Conservation (phyloP, 306 rosid genomes). For the Quercus rubra region DNA sequence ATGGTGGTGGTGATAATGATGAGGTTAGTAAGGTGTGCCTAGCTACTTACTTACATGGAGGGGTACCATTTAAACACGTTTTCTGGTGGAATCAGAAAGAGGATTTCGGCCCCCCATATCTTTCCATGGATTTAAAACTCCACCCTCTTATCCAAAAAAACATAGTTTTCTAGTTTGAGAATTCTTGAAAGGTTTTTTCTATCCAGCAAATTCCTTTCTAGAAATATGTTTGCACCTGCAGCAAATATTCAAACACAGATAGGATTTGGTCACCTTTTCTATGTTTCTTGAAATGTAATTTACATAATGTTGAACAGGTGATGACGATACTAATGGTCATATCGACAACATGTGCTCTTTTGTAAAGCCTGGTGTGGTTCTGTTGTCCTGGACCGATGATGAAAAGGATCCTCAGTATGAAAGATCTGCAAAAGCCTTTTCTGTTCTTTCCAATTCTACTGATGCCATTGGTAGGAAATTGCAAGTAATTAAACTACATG, state of each 20-base stretch:
- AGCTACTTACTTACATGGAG: not conserved
- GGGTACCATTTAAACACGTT: not conserved
- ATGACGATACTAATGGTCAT: slow-evolving; percentile 96
- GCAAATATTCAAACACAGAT: not conserved
- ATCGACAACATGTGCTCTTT: slow-evolving; percentile 94
- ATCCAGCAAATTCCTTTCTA: not conserved
- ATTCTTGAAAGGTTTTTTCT: not conserved
- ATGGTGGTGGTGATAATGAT: not conserved
- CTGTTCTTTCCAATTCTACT: slow-evolving; percentile 54
- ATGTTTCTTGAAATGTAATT: slow-evolving; percentile 11
- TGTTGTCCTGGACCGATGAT: slow-evolving; percentile 85
- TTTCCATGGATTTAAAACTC: not conserved
- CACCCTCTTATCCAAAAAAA: not conserved
- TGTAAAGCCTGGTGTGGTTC: slow-evolving; percentile 81
- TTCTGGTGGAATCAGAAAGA: not conserved
- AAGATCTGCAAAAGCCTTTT: slow-evolving; percentile 65
- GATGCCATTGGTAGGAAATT: slow-evolving; percentile 81
- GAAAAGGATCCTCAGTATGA: slow-evolving; percentile 82
- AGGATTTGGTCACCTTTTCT: not conserved
- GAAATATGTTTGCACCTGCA: not conserved
- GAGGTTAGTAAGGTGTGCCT: not conserved
- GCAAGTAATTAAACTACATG: slow-evolving; percentile 71
- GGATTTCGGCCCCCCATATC: not conserved
- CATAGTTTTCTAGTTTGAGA: not conserved
- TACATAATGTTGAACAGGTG: slow-evolving; percentile 54